Conservation (phyloP, 805 yeast species). For the Martiniozyma abietophila region DNA sequence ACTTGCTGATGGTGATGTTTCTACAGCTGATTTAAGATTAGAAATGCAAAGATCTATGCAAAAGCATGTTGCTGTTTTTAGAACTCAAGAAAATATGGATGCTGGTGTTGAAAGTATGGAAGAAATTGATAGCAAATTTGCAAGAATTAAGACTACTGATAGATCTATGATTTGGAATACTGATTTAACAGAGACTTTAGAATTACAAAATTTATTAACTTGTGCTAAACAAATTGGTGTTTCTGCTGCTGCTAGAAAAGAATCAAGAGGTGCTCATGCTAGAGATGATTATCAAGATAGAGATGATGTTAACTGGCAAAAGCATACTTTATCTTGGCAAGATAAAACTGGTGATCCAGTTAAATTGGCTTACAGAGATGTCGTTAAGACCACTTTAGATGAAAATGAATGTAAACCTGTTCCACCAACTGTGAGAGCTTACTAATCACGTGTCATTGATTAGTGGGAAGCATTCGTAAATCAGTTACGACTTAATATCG, state of each 20-base stretch:
- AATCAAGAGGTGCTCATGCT: slow-evolving; percentile 99
- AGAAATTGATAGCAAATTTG: slow-evolving; percentile 64
- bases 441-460: slow-evolving; percentile 44
- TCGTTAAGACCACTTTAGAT: slow-evolving; percentile 76
- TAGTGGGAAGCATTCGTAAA: too few relatives aligned
- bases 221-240: slow-evolving; percentile 95
- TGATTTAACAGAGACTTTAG: slow-evolving; percentile 92
- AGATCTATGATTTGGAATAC: slow-evolving; percentile 99
- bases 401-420: slow-evolving; percentile 89
- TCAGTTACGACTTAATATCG: too few relatives aligned
- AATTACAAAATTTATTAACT: slow-evolving; percentile 90
- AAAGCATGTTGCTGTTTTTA: slow-evolving; percentile 92
- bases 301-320: slow-evolving; percentile 97
- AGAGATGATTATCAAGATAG: slow-evolving; percentile 96
- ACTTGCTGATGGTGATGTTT: slow-evolving; percentile 69
- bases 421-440: slow-evolving; percentile 95
- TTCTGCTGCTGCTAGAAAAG: slow-evolving; percentile 90
- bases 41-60: slow-evolving; percentile 97
- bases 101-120: slow-evolving; percentile 78
- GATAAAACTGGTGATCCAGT: slow-evolving; percentile 58
- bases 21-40: slow-evolving; percentile 84
- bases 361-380: slow-evolving; percentile 75
- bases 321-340: slow-evolving; percentile 95
- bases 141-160: slow-evolving; percentile 78
- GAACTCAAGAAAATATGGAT: slow-evolving; percentile 86